Base-by-base conservation (phyloP, 2,329 filamentous ascomycete species). In the Sporothrix humicola region DNA sequence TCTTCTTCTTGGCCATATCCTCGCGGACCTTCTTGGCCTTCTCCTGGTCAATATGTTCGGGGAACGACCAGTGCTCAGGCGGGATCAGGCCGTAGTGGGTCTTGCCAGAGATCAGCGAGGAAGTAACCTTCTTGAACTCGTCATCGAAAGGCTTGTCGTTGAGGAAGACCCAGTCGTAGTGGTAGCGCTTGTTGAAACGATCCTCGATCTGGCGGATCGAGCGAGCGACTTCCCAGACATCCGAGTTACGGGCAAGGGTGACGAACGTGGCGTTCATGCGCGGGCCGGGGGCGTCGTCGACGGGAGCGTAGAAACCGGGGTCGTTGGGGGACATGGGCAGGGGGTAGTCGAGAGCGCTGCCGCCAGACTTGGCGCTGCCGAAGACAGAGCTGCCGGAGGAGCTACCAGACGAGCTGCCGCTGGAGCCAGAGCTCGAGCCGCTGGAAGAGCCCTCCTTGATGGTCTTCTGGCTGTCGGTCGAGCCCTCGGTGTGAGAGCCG, bases 161-260 rank as follows among this genome's bases (percentile, higher is more conserved):
- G 75, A 99, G 86, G 85, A 99, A 99, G 71, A 99, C 95, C 97
- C 97, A 99, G 81, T 98, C 95, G 84, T 99, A 99, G 85, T 97
- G 91, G 86, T 93, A 98, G 79, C 95, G 93, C 79, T 91, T 90
- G 85, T 99, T 99, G 90, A 99, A 99, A 80, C 96, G 93, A 83
- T 99, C 96, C 84, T 99, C 96, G 73, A 99, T 91, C 80, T 97
- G 93, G 73, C 96, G 93, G 80, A 99, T 99, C 13, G 95, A 98
- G 79, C 94, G 90, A 75, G 94, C 93, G 80, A 99, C 97, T 69
- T 99, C 96, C 96, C 96, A 99, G 42, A 98, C 85, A 80, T 99
- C 96, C 73, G 86, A 88, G 84, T 99, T 99, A 79, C 96, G 92
- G 72, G 96, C 96, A 75, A 99, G 89, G 26, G 95, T 97, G 71